Evolutionary conservation across 148 eudicot genomes (phyloP).

Genomic region (Heliosperma pusillum): DNA sequence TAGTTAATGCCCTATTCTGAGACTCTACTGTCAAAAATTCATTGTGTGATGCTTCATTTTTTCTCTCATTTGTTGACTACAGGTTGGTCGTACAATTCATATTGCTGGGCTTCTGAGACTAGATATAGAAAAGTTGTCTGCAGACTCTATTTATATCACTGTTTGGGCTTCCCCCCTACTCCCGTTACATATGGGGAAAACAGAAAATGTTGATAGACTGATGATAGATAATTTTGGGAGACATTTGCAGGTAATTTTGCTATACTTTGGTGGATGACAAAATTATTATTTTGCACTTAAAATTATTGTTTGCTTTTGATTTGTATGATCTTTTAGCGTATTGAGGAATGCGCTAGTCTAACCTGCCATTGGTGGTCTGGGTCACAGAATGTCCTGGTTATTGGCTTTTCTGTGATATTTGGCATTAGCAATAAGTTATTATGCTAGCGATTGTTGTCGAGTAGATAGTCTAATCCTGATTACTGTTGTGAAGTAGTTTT

Average conservation of each 20-base stretch:
- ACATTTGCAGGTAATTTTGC: constrained; percentile 65
- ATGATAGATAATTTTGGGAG: constrained; percentile 73
- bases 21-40: background rate
- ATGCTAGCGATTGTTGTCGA: background rate
- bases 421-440: background rate
- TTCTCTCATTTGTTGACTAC: constrained; percentile 17
- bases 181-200: constrained; percentile 94
- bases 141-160: constrained; percentile 75
- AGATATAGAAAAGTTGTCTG: constrained; percentile 65
- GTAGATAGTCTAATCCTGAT: background rate
- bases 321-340: background rate
- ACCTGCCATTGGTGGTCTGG: background rate
- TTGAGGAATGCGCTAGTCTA: background rate
- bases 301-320: constrained; percentile 6
- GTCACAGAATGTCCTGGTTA: background rate
- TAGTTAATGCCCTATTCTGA: background rate
- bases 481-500: background rate
- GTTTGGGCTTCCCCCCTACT: constrained; percentile 88
- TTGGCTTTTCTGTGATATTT: background rate
- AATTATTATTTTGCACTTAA: background rate
- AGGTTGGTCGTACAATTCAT: constrained; percentile 89
- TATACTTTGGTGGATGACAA: background rate
- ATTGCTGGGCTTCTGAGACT: constrained; percentile 86
- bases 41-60: background rate
- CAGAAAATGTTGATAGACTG: constrained; percentile 59